Evolutionary conservation across 148 eudicot genomes (phyloP), one percentile per base, ranked within the genome.

Genomic region (Bassia scoparia): DNA sequence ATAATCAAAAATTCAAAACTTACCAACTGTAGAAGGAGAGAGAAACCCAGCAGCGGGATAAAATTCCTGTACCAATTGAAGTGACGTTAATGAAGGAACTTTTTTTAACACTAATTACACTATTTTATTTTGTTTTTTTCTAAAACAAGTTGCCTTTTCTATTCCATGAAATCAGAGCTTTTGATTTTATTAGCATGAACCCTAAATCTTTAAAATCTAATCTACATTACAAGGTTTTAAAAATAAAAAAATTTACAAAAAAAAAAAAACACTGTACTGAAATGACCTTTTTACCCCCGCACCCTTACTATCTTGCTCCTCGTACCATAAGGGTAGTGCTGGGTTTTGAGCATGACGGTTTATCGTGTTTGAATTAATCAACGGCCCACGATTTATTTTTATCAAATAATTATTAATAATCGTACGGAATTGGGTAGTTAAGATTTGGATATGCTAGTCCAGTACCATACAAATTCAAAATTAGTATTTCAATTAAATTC

Each of bases 341-440:
- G 64, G 50, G 12, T 24, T 74, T 76, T 76, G 12, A 41, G 11
- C 1, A 7, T 41, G 46, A n/a, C 2, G 27, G 35, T 29, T 54
- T 7, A 66, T 41, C 17, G 33, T 62, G 20, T 67, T 72, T 78
- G 76, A 78, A 72, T 48, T 72, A 67, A 72, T 78, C 81, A 78
- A 78, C 33, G 38, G 49, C 62, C 70, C 63, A 53, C n/a, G n/a
- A n/a, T n/a, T n/a, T n/a, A n/a, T n/a, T n/a, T n/a, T n/a, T n/a
- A n/a, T n/a, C n/a, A n/a, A n/a, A n/a, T n/a, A n/a, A n/a, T n/a
- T 63, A 73, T n/a, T 34, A 64, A 11, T 23, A 26, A 27, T 23
- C 17, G 4, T 21, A 38, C 23, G 27, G 54, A 44, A 37, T 35
- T 37, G 30, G 64, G 66, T 35, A n/a, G 70, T 77, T 63, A 77